A percentile compares a stretch with the other conserved stretches of the same genome.
phyloP scores from a whole-genome alignment of 23 red algal species.

The Cyanidium caldarium region DNA sequence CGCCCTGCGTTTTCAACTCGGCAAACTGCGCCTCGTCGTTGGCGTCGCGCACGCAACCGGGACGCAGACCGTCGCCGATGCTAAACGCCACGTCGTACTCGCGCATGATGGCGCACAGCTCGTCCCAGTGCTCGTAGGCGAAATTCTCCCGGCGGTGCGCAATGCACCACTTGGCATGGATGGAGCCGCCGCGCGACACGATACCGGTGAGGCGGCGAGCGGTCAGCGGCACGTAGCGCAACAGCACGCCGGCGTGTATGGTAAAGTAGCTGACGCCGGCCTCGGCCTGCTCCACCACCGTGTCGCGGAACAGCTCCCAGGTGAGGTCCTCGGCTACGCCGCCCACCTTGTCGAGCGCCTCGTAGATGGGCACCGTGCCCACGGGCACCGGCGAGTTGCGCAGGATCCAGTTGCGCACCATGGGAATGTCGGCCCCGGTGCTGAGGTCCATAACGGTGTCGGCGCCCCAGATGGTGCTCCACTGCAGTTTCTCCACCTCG shows the following conservation, averaged over 20 bases:
- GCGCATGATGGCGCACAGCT: conserved; percentile 89
- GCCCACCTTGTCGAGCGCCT: conserved; percentile 90
- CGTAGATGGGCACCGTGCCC: conserved; percentile 95
- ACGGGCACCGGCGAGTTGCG: conserved; percentile 85
- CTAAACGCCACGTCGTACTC: conserved; percentile 95
- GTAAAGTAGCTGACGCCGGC: conserved; percentile 97
- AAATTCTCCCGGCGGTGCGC: conserved; percentile 98
- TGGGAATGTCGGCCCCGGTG: conserved; percentile 78
- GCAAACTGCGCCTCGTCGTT: conserved; percentile 98
- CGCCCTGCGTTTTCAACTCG: conserved; percentile 90
- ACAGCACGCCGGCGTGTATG: conserved; percentile 88
- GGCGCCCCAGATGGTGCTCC: conserved; percentile 95
- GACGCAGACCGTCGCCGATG: conserved; percentile 97
- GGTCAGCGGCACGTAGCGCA: conserved; percentile 82
- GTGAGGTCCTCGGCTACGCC: conserved; percentile 83
- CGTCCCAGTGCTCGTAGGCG: conserved; percentile 99
- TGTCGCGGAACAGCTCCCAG: conserved; percentile 95
- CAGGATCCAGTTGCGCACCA: conserved; percentile 94
- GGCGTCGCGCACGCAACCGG: conserved; percentile 82
- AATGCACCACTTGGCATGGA: conserved; percentile 86
- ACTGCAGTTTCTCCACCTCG: conserved; percentile 98
- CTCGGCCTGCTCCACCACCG: conserved; percentile 93
- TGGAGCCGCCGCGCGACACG: conserved; percentile 90
- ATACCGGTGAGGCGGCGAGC: conserved; percentile 87
- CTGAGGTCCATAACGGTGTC: conserved; percentile 98